A percentile compares a stretch with the other conserved stretches of the same genome.
phyloP scores from a whole-genome alignment of 192 early-diverging fungal genomes.

The Dissophora ornata region DNA sequence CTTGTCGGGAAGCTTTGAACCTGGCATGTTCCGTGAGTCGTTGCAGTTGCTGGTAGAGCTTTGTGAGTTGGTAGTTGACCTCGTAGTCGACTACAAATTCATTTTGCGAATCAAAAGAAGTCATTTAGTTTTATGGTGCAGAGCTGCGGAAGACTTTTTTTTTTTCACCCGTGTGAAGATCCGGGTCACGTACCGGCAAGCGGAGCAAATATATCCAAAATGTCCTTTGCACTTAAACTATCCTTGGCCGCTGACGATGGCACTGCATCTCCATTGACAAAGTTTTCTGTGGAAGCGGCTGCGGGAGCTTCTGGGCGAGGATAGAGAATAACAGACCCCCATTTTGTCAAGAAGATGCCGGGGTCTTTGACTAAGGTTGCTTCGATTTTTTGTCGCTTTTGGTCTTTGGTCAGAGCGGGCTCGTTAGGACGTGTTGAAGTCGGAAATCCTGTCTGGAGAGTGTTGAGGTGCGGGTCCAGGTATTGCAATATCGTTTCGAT shows the following conservation, averaged over 20 bases:
- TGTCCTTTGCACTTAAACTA: constrained; percentile 8
- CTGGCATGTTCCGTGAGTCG: constrained; percentile 22
- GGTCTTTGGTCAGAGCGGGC: constrained; percentile 20
- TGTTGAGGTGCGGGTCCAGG: constrained; percentile 40
- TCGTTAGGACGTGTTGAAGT: constrained; percentile 45
- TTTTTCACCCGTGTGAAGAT: not conserved
- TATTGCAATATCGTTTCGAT: constrained; percentile 32
- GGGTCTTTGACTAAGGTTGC: constrained; percentile 17
- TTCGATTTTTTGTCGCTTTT: constrained; percentile 39
- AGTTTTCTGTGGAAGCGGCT: not conserved
- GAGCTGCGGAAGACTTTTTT: too few relatives aligned
- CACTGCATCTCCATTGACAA: not conserved
- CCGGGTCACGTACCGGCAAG: constrained; percentile 12
- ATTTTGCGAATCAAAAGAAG: too few relatives aligned
- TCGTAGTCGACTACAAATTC: constrained; percentile 38
- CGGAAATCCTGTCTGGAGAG: constrained; percentile 47
- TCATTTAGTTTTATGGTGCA: too few relatives aligned
- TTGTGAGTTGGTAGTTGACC: constrained; percentile 31
- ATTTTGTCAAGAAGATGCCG: constrained; percentile 42
- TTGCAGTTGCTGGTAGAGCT: constrained; percentile 36
- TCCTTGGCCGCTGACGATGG: not conserved
- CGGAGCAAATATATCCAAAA: constrained; percentile 41
- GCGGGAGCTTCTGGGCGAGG: constrained; percentile 16
- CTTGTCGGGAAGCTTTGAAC: constrained; percentile 10
- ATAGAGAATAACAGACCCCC: constrained; percentile 51